phyloP scores from a whole-genome alignment of 345 rosid genomes.

The Boechera retrofracta region DNA sequence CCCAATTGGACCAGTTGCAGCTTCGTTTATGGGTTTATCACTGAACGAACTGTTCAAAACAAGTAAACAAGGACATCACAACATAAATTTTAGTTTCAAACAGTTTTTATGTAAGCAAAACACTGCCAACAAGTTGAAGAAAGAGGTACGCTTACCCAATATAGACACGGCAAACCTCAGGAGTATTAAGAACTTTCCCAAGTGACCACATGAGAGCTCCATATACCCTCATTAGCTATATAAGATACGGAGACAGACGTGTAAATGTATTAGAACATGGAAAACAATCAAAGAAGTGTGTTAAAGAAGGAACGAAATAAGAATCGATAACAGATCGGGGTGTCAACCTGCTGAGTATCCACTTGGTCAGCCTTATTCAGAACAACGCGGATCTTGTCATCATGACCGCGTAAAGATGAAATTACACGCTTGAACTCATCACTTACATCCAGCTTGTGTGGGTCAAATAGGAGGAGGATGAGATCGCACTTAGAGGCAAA shows the following conservation, averaged over 20 bases:
- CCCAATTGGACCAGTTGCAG: conserved; percentile 80
- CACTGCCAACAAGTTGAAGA: background rate
- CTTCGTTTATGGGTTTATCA: conserved; percentile 88
- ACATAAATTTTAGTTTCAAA: conserved; percentile 31
- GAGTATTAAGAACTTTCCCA: conserved; percentile 94
- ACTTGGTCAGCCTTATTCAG: conserved; percentile 96
- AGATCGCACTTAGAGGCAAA: conserved; percentile 98
- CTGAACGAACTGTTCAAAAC: conserved; percentile 75
- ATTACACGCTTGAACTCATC: conserved; percentile 99
- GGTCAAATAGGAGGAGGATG: conserved; percentile 94
- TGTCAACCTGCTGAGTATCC: conserved; percentile 82
- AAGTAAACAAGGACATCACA: conserved; percentile 21
- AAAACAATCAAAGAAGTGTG: background rate
- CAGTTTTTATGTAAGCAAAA: background rate
- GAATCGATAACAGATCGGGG: conserved; percentile 16
- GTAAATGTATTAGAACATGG: conserved; percentile 15
- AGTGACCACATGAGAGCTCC: conserved; percentile 99
- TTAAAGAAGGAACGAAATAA: conserved; percentile 19
- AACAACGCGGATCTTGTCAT: conserved; percentile 96
- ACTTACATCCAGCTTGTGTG: conserved; percentile 92
- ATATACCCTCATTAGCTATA: conserved; percentile 96
- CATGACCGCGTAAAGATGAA: conserved; percentile 90
- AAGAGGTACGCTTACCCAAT: conserved; percentile 65
- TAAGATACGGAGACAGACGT: conserved; percentile 12
- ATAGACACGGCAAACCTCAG: conserved; percentile 93